A percentile compares a stretch with the other conserved stretches of the same genome.
Conservation (phyloP, 179 eudicot species). For the Beta corolliflora region DNA sequence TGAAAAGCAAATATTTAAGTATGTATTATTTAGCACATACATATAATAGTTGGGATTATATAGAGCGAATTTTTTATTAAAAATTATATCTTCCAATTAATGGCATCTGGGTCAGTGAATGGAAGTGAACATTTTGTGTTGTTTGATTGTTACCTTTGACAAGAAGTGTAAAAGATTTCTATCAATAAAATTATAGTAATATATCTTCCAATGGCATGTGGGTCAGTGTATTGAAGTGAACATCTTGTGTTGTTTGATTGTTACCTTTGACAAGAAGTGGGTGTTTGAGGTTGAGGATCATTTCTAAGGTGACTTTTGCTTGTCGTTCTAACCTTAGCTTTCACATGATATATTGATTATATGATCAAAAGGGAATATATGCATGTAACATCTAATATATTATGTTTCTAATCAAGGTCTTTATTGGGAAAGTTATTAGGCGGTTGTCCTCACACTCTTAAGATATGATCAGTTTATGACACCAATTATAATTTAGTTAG, state of each 20-base stretch:
- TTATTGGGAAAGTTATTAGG: slow-evolving; percentile 19
- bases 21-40: too few relatives aligned
- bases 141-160: too few relatives aligned
- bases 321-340: slow-evolving; percentile 8
- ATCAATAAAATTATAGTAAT: too few relatives aligned
- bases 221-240: background rate
- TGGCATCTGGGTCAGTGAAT: too few relatives aligned
- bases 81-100: too few relatives aligned
- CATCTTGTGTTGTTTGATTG: slow-evolving; percentile 12
- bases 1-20: too few relatives aligned
- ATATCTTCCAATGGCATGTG: slow-evolving; percentile 1
- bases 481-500: too few relatives aligned
- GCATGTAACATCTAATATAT: slow-evolving; percentile 13
- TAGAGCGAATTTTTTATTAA: too few relatives aligned
- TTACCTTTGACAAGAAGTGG: slow-evolving; percentile 16
- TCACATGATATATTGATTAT: background rate
- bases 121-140: too few relatives aligned
- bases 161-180: too few relatives aligned
- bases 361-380: slow-evolving; percentile 2
- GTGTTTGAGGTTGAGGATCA: slow-evolving; percentile 19
- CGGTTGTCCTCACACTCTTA: background rate
- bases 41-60: too few relatives aligned
- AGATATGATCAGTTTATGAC: too few relatives aligned
- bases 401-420: slow-evolving; percentile 14
- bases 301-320: slow-evolving; percentile 19